Percentiles rank a stretch among this genome's conserved stretches.
Conservation (phyloP, 108 stramenopile species). For the Stephanodiscus triporus region DNA sequence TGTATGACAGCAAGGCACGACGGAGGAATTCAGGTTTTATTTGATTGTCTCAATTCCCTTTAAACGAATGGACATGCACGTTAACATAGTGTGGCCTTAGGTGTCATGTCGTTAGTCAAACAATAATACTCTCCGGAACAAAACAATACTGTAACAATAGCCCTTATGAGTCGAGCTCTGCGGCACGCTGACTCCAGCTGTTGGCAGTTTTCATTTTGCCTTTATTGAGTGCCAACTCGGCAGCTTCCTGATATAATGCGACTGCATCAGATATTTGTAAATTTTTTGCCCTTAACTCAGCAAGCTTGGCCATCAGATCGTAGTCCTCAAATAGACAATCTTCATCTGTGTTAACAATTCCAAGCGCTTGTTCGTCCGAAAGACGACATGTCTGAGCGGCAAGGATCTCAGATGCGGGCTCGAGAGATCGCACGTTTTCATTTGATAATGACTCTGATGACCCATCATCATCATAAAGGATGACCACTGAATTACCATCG, state of each 20-base stretch:
- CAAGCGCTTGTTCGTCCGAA: constrained; percentile 74
- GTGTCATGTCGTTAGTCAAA: too few relatives aligned
- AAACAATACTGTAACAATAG: too few relatives aligned
- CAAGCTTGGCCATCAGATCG: constrained; percentile 72
- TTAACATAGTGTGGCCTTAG: too few relatives aligned
- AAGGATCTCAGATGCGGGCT: constrained; percentile 22
- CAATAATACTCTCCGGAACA: too few relatives aligned
- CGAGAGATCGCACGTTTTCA: constrained; percentile 57
- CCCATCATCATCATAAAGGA: constrained; percentile 79
- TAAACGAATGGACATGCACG: neutral
- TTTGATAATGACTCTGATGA: constrained; percentile 58
- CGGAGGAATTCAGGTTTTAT: constrained; percentile 55
- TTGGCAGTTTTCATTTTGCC: constrained; percentile 78
- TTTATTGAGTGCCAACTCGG: constrained; percentile 59
- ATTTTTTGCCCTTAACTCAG: constrained; percentile 50
- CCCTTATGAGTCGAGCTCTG: constrained; percentile 41
- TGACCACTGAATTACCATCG: constrained; percentile 47
- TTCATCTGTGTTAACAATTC: constrained; percentile 59
- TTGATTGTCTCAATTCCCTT: constrained; percentile 38
- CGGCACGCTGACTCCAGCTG: constrained; percentile 73
- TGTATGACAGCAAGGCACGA: constrained; percentile 72
- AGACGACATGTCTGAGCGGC: constrained; percentile 52
- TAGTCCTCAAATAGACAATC: constrained; percentile 54
- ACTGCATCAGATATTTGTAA: constrained; percentile 51
- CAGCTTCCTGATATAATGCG: constrained; percentile 60